Base-by-base conservation (phyloP, 805 yeast species). In the Ogataea ganodermae region DNA sequence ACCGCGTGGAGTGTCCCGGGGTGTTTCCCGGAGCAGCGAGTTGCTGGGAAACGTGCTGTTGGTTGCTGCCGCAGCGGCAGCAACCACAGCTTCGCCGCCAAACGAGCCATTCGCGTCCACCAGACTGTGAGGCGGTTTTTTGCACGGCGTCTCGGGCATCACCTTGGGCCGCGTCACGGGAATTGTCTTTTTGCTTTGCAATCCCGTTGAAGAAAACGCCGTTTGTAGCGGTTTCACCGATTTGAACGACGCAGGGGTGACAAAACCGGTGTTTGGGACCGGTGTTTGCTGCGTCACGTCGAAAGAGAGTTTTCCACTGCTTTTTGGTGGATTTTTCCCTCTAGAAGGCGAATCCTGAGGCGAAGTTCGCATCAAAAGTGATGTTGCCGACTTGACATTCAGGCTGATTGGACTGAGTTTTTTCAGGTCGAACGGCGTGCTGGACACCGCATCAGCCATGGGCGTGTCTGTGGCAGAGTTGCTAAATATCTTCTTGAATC, bases 211-310 rank as follows among this genome's bases (percentile, higher is more conserved):
- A 62, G 80, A 75, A 65, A 89, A 89, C 13, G 94, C 96, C 0
- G 91, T 84, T 62, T 88, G 96, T 32, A 89, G 73, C 2, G 96
- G 96, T 61, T 85, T 86, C 18, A 86, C 94, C 40, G 81, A 79
- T 53, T 81, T 78, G 65, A 84, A 87, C 13, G 77, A 71, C 32
- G 75, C 80, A 1, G 86, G 83, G 0, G 84, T 76, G 27, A 65
- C 58, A 47, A 70, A 70, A 4, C 51, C 52, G 12, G 51, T 50
- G 24, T 8, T 18, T 16, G 49, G 38, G 8, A 52, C 30, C 3
- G 60, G 59, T 3, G 61, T 53, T 3, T 42, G 54, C 33, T 45
- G 37, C 9, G 38, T 21, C 35, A 36, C 43, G 21, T 18, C 22
- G 6, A 26, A 39, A 3, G 24, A 12, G 6, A 32, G 39, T 12